Evolutionary conservation across 805 yeast species (phyloP), one percentile per base, ranked within the genome.

Genomic region (Barnettozyma sp.): DNA sequence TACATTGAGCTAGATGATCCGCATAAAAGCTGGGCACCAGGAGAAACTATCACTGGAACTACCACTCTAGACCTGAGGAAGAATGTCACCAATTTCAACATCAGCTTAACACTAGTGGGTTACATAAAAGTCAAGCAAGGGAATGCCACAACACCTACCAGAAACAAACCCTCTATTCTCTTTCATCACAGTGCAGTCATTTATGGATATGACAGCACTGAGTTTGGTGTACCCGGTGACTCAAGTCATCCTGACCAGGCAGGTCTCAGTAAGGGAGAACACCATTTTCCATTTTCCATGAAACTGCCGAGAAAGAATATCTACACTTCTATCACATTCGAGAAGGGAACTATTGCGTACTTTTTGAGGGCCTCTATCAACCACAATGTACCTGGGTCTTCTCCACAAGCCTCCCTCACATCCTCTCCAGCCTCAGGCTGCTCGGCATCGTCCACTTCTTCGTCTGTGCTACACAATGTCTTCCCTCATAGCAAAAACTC

Each of bases 211-310:
- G 51, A 55, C 27, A 43, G 48, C 7, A 39, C 48, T 33, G 53
- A 43, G 17, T 26, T 33, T 10, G n/a, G n/a, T n/a, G n/a, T n/a
- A n/a, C 24, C 32, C 6, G 25, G 24, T 7, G 26, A 33, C 23
- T 33, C 32, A 9, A 22, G 31, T 9, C 44, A 41, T 13, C 48
- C 41, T 10, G 47, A 48, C n/a, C 26, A 31, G 3, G 34, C 56
- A 39, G 83, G 83, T 1, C 55, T 82, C n/a, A 71, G 76, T 14
- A 75, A 76, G 49, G 96, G 96, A 27, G 90, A 83, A 52, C 96
- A 87, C 58, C 62, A 84, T 23, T 87, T 88, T 54, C 95, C 95
- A 15, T 88, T 87, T 52, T 73, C 81, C 32, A 82, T 87, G 28
- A 79, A 75, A 46, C 66, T 87, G n/a, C 95, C 96, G 1, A 70